Evolutionary conservation across 305 asterid genomes (phyloP).

Genomic region (Fraxinus ornus): DNA sequence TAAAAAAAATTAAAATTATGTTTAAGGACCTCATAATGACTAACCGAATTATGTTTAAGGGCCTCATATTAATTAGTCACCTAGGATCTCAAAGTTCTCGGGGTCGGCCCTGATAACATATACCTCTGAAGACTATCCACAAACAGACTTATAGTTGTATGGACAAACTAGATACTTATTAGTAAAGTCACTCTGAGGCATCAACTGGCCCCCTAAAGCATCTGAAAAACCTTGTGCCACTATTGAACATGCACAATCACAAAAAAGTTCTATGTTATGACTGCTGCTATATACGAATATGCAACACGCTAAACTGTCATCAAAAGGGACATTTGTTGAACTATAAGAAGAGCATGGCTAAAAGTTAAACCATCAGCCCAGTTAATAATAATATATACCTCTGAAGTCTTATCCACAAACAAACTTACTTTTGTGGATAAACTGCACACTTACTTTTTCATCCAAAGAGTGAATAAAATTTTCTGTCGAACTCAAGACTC

Average conservation of each 20-base stretch:
- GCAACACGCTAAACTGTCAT: neutral
- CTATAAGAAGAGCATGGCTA: neutral
- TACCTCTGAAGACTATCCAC: neutral
- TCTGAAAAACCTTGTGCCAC: neutral
- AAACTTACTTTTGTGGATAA: neutral
- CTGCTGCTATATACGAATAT: neutral
- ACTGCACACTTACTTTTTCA: constrained; percentile 57
- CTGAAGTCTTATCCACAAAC: neutral
- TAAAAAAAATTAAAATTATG: too few relatives aligned
- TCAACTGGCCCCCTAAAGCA: neutral
- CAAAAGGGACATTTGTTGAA: neutral
- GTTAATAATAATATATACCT: neutral
- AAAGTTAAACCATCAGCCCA: neutral
- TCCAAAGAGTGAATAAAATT: constrained; percentile 75
- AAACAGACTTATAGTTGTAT: neutral
- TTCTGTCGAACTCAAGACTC: constrained; percentile 83
- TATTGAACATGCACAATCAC: neutral
- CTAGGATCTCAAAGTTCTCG: too few relatives aligned
- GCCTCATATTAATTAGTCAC: too few relatives aligned
- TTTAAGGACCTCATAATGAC: too few relatives aligned
- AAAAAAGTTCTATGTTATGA: neutral
- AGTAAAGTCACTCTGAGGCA: neutral
- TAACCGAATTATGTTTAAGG: too few relatives aligned
- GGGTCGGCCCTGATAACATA: too few relatives aligned
- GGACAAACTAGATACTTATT: neutral